Evolutionary conservation across 2,329 filamentous ascomycete species (phyloP).

Genomic region (Ophiosphaerella herpotricha): DNA sequence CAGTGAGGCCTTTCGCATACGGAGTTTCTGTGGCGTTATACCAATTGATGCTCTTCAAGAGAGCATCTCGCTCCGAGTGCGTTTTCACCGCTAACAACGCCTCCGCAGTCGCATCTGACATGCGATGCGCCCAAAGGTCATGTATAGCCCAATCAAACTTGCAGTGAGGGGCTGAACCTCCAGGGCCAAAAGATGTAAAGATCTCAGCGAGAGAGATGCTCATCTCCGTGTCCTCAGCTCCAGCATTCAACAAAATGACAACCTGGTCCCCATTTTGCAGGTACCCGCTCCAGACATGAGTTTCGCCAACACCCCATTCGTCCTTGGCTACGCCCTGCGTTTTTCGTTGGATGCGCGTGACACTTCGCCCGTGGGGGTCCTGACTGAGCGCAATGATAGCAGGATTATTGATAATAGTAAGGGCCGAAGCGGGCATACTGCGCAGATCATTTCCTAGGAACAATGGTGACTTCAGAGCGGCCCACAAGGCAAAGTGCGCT

Average conservation of each 20-base stretch:
- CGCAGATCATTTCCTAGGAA: slow-evolving; percentile 51
- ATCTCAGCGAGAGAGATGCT: slow-evolving; percentile 27
- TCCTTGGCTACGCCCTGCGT: slow-evolving; percentile 24
- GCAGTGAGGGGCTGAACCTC: slow-evolving; percentile 27
- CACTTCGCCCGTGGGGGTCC: slow-evolving; percentile 27
- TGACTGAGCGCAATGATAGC: slow-evolving; percentile 34
- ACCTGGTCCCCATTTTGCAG: slow-evolving; percentile 26
- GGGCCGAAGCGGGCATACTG: slow-evolving; percentile 44
- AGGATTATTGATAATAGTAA: slow-evolving; percentile 48
- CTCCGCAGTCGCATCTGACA: slow-evolving; percentile 19
- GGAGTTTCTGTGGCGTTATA: slow-evolving; percentile 27
- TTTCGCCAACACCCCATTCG: slow-evolving; percentile 29
- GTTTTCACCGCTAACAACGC: slow-evolving; percentile 15
- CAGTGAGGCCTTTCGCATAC: slow-evolving; percentile 22
- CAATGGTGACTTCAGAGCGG: slow-evolving; percentile 49
- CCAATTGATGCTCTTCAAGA: slow-evolving; percentile 25
- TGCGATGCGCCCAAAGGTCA: slow-evolving; percentile 30
- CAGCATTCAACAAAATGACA: slow-evolving; percentile 28
- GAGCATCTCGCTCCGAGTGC: slow-evolving; percentile 9
- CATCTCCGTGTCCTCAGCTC: slow-evolving; percentile 24
- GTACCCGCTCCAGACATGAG: slow-evolving; percentile 29
- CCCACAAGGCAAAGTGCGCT: slow-evolving; percentile 49
- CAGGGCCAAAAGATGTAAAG: slow-evolving; percentile 28
- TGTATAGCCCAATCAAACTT: slow-evolving; percentile 30
- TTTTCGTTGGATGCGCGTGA: slow-evolving; percentile 26